A percentile compares a stretch with the other conserved stretches of the same genome.
Conservation (phyloP, 2,329 filamentous ascomycete species). For the Fusarium sterilihyphosum region DNA sequence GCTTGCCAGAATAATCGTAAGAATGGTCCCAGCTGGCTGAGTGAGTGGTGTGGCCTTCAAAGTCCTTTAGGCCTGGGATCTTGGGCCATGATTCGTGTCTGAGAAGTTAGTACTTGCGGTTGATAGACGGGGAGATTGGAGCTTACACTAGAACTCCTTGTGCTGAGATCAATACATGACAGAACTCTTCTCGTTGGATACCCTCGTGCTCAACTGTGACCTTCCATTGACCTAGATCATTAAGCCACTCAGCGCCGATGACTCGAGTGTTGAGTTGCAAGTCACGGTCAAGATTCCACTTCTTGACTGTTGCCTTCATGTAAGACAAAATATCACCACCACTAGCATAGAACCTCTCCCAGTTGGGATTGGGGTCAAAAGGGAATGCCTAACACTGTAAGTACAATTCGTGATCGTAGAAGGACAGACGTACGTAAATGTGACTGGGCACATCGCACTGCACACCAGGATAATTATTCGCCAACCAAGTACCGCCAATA, state of each 20-base stretch:
- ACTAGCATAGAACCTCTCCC: conserved; percentile 66
- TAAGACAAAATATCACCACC: conserved; percentile 66
- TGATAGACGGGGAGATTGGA: fast-evolving
- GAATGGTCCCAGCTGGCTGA: conserved; percentile 34
- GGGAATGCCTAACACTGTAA: conserved; percentile 50
- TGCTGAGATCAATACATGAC: conserved; percentile 34
- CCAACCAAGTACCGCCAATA: conserved; percentile 49
- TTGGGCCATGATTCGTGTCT: conserved; percentile 38
- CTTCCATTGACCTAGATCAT: conserved; percentile 35
- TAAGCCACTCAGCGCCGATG: conserved; percentile 31
- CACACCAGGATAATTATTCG: conserved; percentile 42
- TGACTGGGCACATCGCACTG: conserved; percentile 37
- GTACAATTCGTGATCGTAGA: not conserved
- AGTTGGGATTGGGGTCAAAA: conserved; percentile 67
- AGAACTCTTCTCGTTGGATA: conserved; percentile 28
- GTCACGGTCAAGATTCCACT: conserved; percentile 52
- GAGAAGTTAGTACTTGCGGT: not conserved
- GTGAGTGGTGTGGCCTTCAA: conserved; percentile 33
- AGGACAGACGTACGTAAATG: conserved; percentile 20
- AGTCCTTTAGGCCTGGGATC: conserved; percentile 29
- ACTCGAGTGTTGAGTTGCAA: conserved; percentile 49
- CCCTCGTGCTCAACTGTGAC: conserved; percentile 33
- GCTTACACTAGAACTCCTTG: conserved; percentile 38
- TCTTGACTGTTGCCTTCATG: conserved; percentile 59
- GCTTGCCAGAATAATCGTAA: conserved; percentile 35